Evolutionary conservation across 805 yeast species (phyloP).

Genomic region (Candida tammaniensis): DNA sequence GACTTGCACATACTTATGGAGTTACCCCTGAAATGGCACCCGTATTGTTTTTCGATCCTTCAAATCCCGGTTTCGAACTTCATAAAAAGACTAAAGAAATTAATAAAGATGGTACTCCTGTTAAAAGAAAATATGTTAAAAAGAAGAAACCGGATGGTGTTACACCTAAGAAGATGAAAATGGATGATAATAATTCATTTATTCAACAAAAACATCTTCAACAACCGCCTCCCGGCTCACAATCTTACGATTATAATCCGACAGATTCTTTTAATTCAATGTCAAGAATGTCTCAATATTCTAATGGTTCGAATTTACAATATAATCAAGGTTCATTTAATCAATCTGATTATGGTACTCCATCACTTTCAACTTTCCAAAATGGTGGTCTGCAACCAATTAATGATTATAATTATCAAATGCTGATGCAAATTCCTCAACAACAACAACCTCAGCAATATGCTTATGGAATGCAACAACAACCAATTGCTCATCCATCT

Average conservation of each 20-base stretch:
- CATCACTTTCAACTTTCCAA: not conserved
- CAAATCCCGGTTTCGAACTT: conserved; percentile 34
- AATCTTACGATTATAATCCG: conserved; percentile 12
- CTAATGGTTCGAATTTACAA: conserved; percentile 6
- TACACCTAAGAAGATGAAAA: conserved; percentile 41
- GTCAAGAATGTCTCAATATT: conserved; percentile 8
- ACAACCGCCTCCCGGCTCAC: conserved; percentile 8
- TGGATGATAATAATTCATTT: conserved; percentile 5
- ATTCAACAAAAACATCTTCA: conserved; percentile 6
- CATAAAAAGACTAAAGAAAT: conserved; percentile 33
- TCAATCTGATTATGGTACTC: conserved; percentile 8
- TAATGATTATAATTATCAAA: conserved; percentile 21
- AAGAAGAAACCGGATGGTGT: conserved; percentile 65
- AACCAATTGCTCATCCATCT: conserved; percentile 15
- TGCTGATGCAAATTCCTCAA: conserved; percentile 26
- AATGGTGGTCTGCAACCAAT: conserved; percentile 1
- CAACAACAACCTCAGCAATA: conserved; percentile 18
- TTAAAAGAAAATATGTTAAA: conserved; percentile 43
- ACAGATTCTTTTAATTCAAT: conserved; percentile 12
- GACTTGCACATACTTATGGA: conserved; percentile 39
- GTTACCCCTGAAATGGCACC: conserved; percentile 40
- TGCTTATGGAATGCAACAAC: conserved; percentile 8
- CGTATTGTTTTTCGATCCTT: conserved; percentile 35
- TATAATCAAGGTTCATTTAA: conserved; percentile 7
- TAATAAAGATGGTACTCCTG: conserved; percentile 40